Percentiles rank a stretch among this genome's conserved stretches.
Conservation (phyloP, 257 asterid species). For the Nyctanthes arbortristis region DNA sequence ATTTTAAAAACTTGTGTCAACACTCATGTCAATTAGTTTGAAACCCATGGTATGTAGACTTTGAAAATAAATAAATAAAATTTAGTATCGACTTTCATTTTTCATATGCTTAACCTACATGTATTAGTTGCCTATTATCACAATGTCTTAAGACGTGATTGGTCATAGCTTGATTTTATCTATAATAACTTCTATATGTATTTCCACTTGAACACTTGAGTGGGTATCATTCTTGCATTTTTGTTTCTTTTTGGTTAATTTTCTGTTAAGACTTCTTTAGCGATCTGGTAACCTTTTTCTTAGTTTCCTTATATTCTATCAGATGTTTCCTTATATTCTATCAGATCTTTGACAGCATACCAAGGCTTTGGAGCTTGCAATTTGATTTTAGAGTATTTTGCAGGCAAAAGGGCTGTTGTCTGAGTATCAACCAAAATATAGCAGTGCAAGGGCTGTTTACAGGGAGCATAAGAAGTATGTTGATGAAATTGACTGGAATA, state of each 20-base stretch:
- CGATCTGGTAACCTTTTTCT: background rate
- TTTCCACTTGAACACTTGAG: background rate
- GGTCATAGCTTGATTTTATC: background rate
- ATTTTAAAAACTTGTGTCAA: background rate
- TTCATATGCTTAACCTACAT: background rate
- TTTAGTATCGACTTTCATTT: background rate
- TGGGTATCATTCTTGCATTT: background rate
- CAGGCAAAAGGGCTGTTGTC: constrained; percentile 96
- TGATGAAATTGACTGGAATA: constrained; percentile 97
- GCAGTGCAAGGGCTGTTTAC: constrained; percentile 98
- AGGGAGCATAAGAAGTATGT: constrained; percentile 87
- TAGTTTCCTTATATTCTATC: too few relatives aligned
- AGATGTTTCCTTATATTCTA: background rate
- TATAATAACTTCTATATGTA: background rate
- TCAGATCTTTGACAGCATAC: background rate
- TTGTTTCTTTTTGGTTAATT: background rate
- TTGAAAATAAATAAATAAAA: background rate
- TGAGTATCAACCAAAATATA: constrained; percentile 92
- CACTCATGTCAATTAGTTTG: background rate
- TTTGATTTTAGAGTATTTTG: constrained; percentile 36
- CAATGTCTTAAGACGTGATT: background rate
- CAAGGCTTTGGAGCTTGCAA: background rate
- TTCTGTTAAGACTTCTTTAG: background rate
- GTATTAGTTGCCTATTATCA: background rate
- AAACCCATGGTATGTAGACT: background rate